These are phyloP conservation scores for Sordariomycetes sp. DNA, from an alignment of 2,329 filamentous ascomycete species.

Conservation along the genomic window DNA sequence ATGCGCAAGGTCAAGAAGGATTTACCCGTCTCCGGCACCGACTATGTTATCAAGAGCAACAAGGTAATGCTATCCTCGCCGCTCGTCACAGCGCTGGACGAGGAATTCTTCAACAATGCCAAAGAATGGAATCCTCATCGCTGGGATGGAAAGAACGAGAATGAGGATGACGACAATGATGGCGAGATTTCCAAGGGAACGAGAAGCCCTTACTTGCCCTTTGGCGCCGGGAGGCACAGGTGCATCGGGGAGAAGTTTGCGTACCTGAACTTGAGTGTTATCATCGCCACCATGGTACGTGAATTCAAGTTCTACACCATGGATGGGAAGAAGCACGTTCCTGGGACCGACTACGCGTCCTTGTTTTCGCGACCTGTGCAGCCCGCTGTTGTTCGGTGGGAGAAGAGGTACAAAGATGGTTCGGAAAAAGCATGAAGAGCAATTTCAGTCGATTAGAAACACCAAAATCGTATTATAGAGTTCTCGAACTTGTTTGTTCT, in stretches of 20 bases:
- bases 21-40: conserved; percentile 46
- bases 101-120: conserved; percentile 46
- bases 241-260: conserved; percentile 74
- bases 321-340: conserved; percentile 44
- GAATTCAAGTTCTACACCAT: conserved; percentile 50
- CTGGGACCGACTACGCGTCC: conserved; percentile 56
- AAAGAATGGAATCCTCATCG: conserved; percentile 19
- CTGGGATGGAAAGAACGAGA: conserved; percentile 15
- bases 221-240: conserved; percentile 63
- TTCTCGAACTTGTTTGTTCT: not conserved
- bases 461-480: too few species aligned
- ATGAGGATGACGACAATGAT: conserved; percentile 13
- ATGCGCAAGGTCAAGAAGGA: conserved; percentile 64
- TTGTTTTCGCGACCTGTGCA: conserved; percentile 26
- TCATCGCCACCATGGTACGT: conserved; percentile 52
- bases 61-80: conserved; percentile 32
- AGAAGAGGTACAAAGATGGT: conserved; percentile 12
- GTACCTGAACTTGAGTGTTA: conserved; percentile 58
- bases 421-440: conserved; percentile 16
- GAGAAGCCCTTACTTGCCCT: conserved; percentile 47
- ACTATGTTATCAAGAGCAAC: conserved; percentile 47
- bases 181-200: conserved; percentile 20
- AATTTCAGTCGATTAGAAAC: too few species aligned
- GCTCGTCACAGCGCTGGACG: conserved; percentile 32
- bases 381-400: conserved; percentile 23